Base-by-base conservation (phyloP, 179 eudicot species). In the Heliamphora pulchella region DNA sequence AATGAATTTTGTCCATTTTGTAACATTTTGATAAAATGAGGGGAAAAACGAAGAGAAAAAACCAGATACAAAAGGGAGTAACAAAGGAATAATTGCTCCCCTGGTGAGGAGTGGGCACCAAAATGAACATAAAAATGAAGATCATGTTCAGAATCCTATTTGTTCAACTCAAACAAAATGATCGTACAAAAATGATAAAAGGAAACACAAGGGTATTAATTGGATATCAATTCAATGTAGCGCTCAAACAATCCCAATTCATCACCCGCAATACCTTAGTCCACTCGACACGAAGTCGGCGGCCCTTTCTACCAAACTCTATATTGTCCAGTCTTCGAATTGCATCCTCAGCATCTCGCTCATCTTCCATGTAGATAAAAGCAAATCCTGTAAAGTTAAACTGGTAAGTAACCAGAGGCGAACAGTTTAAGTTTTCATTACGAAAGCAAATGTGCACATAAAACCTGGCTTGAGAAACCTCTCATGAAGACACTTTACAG, bases 251-350 rank as follows among this genome's bases (percentile, higher is more conserved):
- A 39, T 10, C 58, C 5, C 14, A 15, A 22, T 2, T 13, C 43
- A 55, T 54, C 54, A 7, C 17, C 41, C 22, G 20, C 7, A 7
- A 65, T 87, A 91, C 97, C 97, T 91, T 92, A 15, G 93, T 90
- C 97, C 97, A 92, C 85, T 92, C 97, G 73, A 92, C 91, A 75
- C 93, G 93, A 82, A 92, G 92, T n/a, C 90, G 87, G 31, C 91
- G 90, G 10, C 97, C 97, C 74, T 91, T 91, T 77, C 95, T 90
- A 62, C 97, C 97, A 86, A 89, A 92, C 81, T 92, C 94, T 43
- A 83, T 82, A 39, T 87, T 82, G 74, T 92, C 95, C 80, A 92
- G 93, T 66, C 85, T 88, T 71, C 92, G 86, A 48, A 92, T 92
- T 22, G 97, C 93, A 88, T 90, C 92, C 73, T 91, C 93, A 74